phyloP scores from a whole-genome alignment of 2,329 filamentous ascomycete species.

The Gnomoniopsis sp. region DNA sequence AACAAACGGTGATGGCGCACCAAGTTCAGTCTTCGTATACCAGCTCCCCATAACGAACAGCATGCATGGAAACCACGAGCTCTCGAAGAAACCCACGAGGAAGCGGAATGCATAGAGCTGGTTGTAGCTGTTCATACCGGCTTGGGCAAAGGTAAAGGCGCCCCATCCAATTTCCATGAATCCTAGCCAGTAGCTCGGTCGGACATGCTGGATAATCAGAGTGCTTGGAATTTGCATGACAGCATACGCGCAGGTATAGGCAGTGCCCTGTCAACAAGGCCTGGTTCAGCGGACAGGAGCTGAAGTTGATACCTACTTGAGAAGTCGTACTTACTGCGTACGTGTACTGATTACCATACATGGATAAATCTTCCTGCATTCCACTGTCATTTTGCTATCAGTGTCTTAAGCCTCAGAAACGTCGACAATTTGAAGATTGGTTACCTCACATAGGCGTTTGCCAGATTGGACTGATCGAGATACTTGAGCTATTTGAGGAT shows the following conservation, averaged over 20 bases:
- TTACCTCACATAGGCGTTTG: conserved; percentile 20
- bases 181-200: conserved; percentile 29
- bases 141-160: conserved; percentile 28
- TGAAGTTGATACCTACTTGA: too few species aligned
- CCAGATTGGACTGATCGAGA: conserved; percentile 25
- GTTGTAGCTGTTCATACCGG: conserved; percentile 20
- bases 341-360: conserved; percentile 24
- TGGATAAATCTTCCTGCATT: conserved; percentile 22
- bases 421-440: background rate
- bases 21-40: conserved; percentile 26
- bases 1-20: background rate
- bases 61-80: conserved; percentile 26
- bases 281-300: background rate
- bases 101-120: conserved; percentile 32
- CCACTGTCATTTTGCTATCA: conserved; percentile 16
- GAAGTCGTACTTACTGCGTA: conserved; percentile 12
- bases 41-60: conserved; percentile 29
- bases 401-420: background rate
- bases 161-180: conserved; percentile 28
- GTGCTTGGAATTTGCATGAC: conserved; percentile 30
- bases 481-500: conserved; percentile 20
- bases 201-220: conserved; percentile 27
- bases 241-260: conserved; percentile 25
- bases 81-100: conserved; percentile 30
- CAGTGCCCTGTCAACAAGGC: conserved; percentile 9